These are phyloP conservation scores for Boletus pseudopeckii DNA, from an alignment of 768 basidiomycete species.

Conservation along the genomic window DNA sequence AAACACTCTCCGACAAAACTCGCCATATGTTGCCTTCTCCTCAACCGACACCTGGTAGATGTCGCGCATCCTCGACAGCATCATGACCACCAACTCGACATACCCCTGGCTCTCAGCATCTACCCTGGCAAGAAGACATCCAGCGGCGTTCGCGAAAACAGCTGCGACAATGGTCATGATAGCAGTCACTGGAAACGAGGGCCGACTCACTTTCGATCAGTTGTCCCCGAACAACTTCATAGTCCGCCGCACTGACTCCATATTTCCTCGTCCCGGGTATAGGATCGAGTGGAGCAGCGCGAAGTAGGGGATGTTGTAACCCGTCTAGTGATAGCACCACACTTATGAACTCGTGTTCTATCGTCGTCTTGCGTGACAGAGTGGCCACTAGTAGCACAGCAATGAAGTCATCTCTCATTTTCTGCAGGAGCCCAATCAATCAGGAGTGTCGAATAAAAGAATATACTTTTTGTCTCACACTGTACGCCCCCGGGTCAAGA, in stretches of 20 bases:
- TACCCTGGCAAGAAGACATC: slow-evolving; percentile 33
- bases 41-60: slow-evolving; percentile 38
- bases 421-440: slow-evolving; percentile 31
- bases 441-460: not conserved
- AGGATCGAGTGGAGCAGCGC: slow-evolving; percentile 29
- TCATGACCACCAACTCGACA: slow-evolving; percentile 39
- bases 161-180: slow-evolving; percentile 32
- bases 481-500: slow-evolving; percentile 59
- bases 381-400: slow-evolving; percentile 52
- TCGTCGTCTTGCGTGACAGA: slow-evolving; percentile 43
- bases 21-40: slow-evolving; percentile 30
- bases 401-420: slow-evolving; percentile 47
- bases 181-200: slow-evolving; percentile 3
- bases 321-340: slow-evolving; percentile 58
- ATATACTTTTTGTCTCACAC: slow-evolving; percentile 36
- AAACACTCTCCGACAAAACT: slow-evolving; percentile 36
- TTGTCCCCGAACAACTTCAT: slow-evolving; percentile 32
- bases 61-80: slow-evolving; percentile 53
- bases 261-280: slow-evolving; percentile 24
- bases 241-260: slow-evolving; percentile 31
- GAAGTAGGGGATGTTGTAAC: slow-evolving; percentile 50
- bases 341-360: slow-evolving; percentile 58
- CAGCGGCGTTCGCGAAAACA: slow-evolving; percentile 43
- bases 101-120: slow-evolving; percentile 37
- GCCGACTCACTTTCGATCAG: slow-evolving; percentile 38